Percentiles rank a stretch among this genome's conserved stretches.
These are phyloP conservation scores for Boletus hoseneyae DNA, from an alignment of 1,284 basidiomycete species.

Conservation along the genomic window DNA sequence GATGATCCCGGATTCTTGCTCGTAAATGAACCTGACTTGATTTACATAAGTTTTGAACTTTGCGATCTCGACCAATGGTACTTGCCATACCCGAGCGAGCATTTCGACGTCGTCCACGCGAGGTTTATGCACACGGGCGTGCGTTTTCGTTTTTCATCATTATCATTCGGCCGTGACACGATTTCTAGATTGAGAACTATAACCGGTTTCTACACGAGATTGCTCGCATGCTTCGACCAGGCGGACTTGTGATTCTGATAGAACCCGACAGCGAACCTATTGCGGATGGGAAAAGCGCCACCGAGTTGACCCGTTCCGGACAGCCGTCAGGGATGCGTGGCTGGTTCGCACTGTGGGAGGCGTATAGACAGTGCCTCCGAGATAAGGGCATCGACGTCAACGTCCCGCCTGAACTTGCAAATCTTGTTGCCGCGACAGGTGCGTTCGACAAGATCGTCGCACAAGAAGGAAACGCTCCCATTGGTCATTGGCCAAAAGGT, in stretches of 20 bases:
- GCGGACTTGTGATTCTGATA: constrained; percentile 63
- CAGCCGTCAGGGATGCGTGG: constrained; percentile 45
- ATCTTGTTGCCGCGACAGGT: constrained; percentile 43
- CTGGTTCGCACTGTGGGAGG: constrained; percentile 61
- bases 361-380: constrained; percentile 50
- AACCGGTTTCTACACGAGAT: constrained; percentile 56
- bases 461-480: constrained; percentile 51
- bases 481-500: constrained; percentile 61
- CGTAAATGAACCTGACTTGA: constrained; percentile 6
- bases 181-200: constrained; percentile 55
- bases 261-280: constrained; percentile 54
- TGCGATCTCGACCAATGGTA: constrained; percentile 57
- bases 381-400: constrained; percentile 51
- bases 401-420: constrained; percentile 51
- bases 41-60: constrained; percentile 53
- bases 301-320: constrained; percentile 34
- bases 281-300: constrained; percentile 40
- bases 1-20: constrained; percentile 3
- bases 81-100: constrained; percentile 57
- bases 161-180: constrained; percentile 5
- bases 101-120: constrained; percentile 66
- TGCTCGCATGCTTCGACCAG: constrained; percentile 60
- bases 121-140: constrained; percentile 60
- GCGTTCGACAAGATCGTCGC: constrained; percentile 50
- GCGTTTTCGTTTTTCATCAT: constrained; percentile 20